Evolutionary conservation across 1,139 yeast genomes (phyloP), one percentile per base, ranked within the genome.

Genomic region (Nakaseomyces kungkrabaensis): DNA sequence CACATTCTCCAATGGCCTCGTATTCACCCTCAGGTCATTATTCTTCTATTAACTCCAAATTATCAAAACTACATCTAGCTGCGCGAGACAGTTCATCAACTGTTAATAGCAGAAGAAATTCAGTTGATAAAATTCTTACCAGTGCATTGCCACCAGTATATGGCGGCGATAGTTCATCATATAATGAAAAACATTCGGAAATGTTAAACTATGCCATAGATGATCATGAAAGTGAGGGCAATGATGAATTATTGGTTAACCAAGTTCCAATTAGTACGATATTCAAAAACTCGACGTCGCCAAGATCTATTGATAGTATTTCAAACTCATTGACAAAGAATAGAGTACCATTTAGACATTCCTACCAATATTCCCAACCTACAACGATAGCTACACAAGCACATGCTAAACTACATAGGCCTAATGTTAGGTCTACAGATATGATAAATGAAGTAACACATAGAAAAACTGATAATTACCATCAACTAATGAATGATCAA

Each of bases 1-100:
- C 68, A 1, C 62, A 62, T 50, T 62, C 66, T 5, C 64, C 67
- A 7, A 47, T 60, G 22, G 59, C 61, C 4, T 62, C 65, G 8
- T 56, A 59, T 46, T 34, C 74, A 57, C 56, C 78, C 65, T 47
- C 66, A 41, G 55, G 67, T 1, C 71, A 70, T 38, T 58, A 59
- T 45, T 75, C 79, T 1, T 68, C 76, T 3, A 71, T 75, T 47
- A 68, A 72, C 33, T 71, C 78, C 11, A 65, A 78, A 52, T 60
- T 77, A 43, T 70, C 73, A 32, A 76, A 62, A 32, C 56, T 54
- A 4, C 56, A 58, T 41, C 44, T 54, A 17, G 50, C 51, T 34
- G 60, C 56, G 8, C 57, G 57, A 33, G 57, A 62, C 31, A 33
- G 46, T 24, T 24, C 33, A 52, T 24, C 34, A 41, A 11, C 38